Conservation (phyloP, 352 stramenopile species). For the Pythium pyrilobum region DNA sequence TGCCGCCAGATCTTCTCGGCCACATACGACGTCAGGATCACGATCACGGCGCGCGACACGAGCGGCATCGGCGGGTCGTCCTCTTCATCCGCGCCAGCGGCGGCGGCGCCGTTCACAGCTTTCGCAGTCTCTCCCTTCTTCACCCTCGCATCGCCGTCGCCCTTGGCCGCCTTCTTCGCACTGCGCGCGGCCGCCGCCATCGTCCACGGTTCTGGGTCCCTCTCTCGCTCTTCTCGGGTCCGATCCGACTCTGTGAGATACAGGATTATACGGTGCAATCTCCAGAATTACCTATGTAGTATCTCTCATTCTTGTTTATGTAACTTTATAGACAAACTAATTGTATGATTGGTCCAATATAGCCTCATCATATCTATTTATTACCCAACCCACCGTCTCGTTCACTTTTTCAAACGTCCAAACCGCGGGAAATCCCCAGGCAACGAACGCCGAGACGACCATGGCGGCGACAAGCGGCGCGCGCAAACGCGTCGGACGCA, state of each 20-base stretch:
- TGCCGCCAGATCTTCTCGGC: slow-evolving; percentile 82
- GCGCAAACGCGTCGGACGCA: slow-evolving; percentile 36
- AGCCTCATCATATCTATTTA: no score
- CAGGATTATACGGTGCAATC: no score
- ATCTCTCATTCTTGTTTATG: no score
- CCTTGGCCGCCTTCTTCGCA: neutral
- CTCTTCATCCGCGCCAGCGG: neutral
- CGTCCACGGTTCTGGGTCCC: no score
- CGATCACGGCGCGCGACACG: slow-evolving; percentile 49
- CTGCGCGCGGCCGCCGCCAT: neutral
- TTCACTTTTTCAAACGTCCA: slow-evolving; percentile 21
- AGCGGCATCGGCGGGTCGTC: slow-evolving; percentile 27
- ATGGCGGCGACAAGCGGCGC: slow-evolving; percentile 31
- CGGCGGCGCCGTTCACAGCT: neutral
- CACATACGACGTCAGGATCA: slow-evolving; percentile 60
- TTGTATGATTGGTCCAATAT: no score
- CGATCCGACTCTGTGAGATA: no score
- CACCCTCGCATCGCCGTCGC: neutral
- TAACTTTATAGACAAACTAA: no score
- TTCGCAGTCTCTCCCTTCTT: neutral
- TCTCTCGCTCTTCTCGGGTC: no score
- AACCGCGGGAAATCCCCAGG: slow-evolving; percentile 2
- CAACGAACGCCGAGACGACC: neutral
- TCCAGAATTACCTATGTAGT: no score
- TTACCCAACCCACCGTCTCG: neutral